phyloP scores from a whole-genome alignment of 768 basidiomycete genomes.

The Paxillus involutus region DNA sequence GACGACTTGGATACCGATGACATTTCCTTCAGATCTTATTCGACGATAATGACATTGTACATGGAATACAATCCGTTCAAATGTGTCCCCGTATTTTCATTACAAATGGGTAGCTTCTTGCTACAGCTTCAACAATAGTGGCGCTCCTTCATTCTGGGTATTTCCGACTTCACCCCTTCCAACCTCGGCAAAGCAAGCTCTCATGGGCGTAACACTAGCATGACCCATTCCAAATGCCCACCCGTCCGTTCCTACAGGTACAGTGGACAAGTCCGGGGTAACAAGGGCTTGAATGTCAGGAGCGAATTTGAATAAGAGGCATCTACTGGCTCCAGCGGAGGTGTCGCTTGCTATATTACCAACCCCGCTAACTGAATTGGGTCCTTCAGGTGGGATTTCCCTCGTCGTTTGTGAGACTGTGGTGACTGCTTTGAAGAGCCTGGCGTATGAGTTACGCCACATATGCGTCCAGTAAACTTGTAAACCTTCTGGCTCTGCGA shows the following conservation, averaged over 20 bases:
- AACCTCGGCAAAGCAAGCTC: slow-evolving; percentile 69
- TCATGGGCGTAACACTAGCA: slow-evolving; percentile 77
- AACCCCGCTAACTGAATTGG: slow-evolving; percentile 36
- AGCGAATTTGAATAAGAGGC: slow-evolving; percentile 73
- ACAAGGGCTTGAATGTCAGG: slow-evolving; percentile 72
- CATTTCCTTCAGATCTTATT: slow-evolving; percentile 3
- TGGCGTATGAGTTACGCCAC: slow-evolving; percentile 84
- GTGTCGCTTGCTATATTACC: slow-evolving; percentile 2
- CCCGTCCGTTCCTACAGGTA: slow-evolving; percentile 81
- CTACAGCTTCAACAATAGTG: slow-evolving; percentile 63
- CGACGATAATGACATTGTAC: slow-evolving; percentile 3
- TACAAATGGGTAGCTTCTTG: background rate
- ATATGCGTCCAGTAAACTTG: slow-evolving; percentile 78
- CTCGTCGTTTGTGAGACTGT: slow-evolving; percentile 16
- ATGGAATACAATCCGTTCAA: slow-evolving; percentile 9
- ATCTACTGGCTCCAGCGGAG: slow-evolving; percentile 21
- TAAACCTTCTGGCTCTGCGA: slow-evolving; percentile 59
- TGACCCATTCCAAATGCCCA: slow-evolving; percentile 75
- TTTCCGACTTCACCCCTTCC: slow-evolving; percentile 23
- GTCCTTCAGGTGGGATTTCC: slow-evolving; percentile 39
- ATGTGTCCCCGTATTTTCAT: background rate
- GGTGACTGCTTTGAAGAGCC: slow-evolving; percentile 63
- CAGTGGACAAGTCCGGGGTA: slow-evolving; percentile 49
- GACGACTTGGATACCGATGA: slow-evolving; percentile 1
- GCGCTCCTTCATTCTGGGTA: slow-evolving; percentile 34